phyloP scores from a whole-genome alignment of 2,329 filamentous ascomycete species.

The Fusarium citri region DNA sequence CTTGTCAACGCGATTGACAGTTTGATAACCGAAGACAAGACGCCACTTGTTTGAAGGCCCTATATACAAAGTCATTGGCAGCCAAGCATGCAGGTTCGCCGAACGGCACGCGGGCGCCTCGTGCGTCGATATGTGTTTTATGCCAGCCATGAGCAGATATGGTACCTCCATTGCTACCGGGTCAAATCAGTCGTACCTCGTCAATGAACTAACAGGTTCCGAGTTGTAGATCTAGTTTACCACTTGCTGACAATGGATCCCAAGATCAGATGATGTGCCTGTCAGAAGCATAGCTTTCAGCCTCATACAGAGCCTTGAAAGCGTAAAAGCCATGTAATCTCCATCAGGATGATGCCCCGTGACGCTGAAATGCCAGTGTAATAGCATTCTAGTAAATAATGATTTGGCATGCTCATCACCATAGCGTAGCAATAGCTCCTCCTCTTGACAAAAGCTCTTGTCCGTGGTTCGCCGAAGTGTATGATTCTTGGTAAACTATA shows the following conservation, averaged over 20 bases:
- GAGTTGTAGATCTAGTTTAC: not conserved
- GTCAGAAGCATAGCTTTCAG: constrained; percentile 4
- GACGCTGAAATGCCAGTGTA: not conserved
- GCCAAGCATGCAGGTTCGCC: constrained; percentile 14
- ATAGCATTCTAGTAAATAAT: not conserved
- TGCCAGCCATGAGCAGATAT: not conserved
- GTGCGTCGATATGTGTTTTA: not conserved
- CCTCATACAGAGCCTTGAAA: not conserved
- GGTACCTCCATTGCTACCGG: not conserved
- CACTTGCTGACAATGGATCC: not conserved
- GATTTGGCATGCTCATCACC: not conserved
- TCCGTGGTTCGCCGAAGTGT: not conserved
- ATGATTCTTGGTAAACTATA: not conserved
- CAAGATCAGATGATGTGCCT: not conserved
- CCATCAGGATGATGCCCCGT: not conserved
- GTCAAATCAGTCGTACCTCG: not conserved
- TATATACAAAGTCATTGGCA: not conserved
- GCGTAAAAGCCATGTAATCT: constrained; percentile 10
- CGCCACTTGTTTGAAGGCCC: constrained; percentile 30
- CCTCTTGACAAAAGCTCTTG: not conserved
- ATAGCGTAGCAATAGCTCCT: not conserved
- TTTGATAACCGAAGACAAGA: constrained; percentile 39
- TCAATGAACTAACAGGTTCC: not conserved
- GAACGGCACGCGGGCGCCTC: constrained; percentile 3
- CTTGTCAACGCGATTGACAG: constrained; percentile 25